Percentiles rank a stretch among this genome's conserved stretches.
Evolutionary conservation across 75 land plant species (phyloP).

Genomic region (Adiantum capillusveneris): DNA sequence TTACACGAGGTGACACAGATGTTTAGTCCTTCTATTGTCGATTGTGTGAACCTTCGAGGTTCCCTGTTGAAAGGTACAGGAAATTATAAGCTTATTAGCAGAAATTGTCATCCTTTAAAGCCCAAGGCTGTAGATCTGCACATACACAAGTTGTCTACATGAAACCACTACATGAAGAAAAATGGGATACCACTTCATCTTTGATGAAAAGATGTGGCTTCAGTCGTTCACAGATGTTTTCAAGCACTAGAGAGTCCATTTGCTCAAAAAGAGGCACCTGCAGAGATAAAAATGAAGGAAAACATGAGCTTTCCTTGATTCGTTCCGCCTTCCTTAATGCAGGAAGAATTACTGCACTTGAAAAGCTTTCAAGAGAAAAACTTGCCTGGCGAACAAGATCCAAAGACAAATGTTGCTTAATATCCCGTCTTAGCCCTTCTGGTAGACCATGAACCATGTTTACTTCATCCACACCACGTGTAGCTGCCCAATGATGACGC

Average conservation of each 20-base stretch:
- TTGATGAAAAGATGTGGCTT: constrained; percentile 72
- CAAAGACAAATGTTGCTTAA: constrained; percentile 67
- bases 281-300: not conserved
- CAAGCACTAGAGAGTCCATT: constrained; percentile 79
- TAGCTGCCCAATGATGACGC: constrained; percentile 63
- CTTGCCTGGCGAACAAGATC: constrained; percentile 71
- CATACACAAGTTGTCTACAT: no score
- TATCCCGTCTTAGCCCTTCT: constrained; percentile 77
- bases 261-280: constrained; percentile 79
- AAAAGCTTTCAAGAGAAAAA: no score
- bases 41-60: no score
- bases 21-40: no score
- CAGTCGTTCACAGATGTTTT: constrained; percentile 83
- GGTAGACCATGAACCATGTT: constrained; percentile 64
- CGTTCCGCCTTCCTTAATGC: no score
- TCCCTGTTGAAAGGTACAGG: no score
- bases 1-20: no score
- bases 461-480: constrained; percentile 68
- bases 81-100: no score
- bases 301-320: not conserved
- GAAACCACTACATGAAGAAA: no score
- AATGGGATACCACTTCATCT: constrained; percentile 87
- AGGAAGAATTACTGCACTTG: no score
- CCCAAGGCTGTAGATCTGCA: no score
- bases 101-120: no score